Evolutionary conservation across 2,329 filamentous ascomycete species (phyloP).

Genomic region (Ceratocystis albifundus): DNA sequence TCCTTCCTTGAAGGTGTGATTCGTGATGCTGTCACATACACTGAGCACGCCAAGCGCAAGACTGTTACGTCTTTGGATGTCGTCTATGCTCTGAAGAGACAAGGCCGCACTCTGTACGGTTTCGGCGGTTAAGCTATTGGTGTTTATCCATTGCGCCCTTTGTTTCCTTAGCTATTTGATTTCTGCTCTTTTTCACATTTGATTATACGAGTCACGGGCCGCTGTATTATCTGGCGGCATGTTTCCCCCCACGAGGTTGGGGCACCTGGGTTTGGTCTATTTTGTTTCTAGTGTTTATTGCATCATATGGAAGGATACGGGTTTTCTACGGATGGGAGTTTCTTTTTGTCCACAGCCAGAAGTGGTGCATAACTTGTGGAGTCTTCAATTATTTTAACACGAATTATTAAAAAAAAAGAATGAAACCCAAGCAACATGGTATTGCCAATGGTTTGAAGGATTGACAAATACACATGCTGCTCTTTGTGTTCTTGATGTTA

Average conservation of each 20-base stretch:
- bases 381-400: slow-evolving; percentile 19
- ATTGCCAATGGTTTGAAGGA: too few relatives aligned
- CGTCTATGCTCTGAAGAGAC: slow-evolving; percentile 56
- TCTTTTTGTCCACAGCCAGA: slow-evolving; percentile 21
- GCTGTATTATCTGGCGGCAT: slow-evolving; percentile 19
- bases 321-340: slow-evolving; percentile 29
- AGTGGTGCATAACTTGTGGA: slow-evolving; percentile 21
- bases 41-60: slow-evolving; percentile 72
- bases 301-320: slow-evolving; percentile 35
- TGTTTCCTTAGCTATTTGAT: slow-evolving; percentile 19
- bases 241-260: slow-evolving; percentile 22
- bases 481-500: too few relatives aligned
- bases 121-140: slow-evolving; percentile 62
- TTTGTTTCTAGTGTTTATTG: slow-evolving; percentile 35
- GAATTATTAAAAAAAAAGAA: slow-evolving; percentile 1
- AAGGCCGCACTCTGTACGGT: slow-evolving; percentile 71
- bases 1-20: slow-evolving; percentile 68
- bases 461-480: too few relatives aligned
- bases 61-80: slow-evolving; percentile 61
- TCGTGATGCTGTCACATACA: slow-evolving; percentile 66
- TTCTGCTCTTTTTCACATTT: slow-evolving; percentile 18
- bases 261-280: slow-evolving; percentile 31
- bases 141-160: slow-evolving; percentile 23
- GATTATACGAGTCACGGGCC: slow-evolving; percentile 26
- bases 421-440: background rate